Evolutionary conservation across 208 protist species (phyloP).

Genomic region (Leishmania tarentolae): DNA sequence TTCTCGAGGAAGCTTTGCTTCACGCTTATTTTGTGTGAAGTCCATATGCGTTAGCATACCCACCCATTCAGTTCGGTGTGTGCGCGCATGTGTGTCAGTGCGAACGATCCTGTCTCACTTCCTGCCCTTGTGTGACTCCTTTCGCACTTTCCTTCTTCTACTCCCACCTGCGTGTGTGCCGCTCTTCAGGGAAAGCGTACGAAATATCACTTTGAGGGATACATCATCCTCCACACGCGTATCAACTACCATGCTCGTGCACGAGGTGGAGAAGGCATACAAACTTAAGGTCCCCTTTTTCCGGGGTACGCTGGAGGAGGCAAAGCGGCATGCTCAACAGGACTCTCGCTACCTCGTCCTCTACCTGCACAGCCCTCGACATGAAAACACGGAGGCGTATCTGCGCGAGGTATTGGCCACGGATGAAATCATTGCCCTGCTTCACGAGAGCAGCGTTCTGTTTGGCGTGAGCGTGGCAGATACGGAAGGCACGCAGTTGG

Average conservation of each 20-base stretch:
- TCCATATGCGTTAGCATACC: not conserved
- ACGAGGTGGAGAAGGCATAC: conserved; percentile 41
- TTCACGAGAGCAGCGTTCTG: conserved; percentile 56
- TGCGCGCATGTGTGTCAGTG: not conserved
- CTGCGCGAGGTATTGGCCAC: conserved; percentile 54
- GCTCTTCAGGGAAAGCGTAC: not conserved
- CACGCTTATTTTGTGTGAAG: not conserved
- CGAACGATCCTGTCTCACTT: too few relatives aligned
- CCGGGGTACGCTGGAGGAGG: conserved; percentile 64
- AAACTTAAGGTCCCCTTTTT: conserved; percentile 58
- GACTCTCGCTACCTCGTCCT: conserved; percentile 62
- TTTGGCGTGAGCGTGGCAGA: conserved; percentile 64
- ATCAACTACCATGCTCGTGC: conserved; percentile 19
- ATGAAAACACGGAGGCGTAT: conserved; percentile 72
- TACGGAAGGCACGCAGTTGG: conserved; percentile 45
- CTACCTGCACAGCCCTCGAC: conserved; percentile 79
- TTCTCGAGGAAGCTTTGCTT: not conserved
- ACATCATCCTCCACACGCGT: not conserved
- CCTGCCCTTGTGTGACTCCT: not conserved
- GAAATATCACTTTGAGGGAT: not conserved
- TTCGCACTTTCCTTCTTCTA: not conserved
- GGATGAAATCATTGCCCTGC: conserved; percentile 43
- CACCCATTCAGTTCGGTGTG: not conserved
- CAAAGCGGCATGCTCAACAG: conserved; percentile 45
- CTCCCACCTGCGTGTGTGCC: not conserved